phyloP scores from a whole-genome alignment of 2,329 filamentous ascomycete genomes.

The Scedosporium apiospermum region DNA sequence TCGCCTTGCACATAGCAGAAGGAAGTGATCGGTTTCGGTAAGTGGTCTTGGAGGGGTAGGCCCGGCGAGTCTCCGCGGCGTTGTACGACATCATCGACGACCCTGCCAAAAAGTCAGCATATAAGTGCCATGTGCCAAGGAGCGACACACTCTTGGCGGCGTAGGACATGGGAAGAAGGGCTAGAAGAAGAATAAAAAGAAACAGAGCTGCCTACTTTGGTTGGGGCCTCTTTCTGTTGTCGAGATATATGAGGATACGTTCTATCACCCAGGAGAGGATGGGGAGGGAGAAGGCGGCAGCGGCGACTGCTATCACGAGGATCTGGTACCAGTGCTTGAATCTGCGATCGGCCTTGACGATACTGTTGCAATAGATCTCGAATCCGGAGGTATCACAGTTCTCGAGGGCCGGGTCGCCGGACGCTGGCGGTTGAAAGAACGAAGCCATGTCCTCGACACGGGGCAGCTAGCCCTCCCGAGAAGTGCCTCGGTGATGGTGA shows the following conservation, averaged over 20 bases:
- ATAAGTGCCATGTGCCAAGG: neutral
- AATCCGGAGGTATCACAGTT: slow-evolving; percentile 14
- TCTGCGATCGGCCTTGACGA: slow-evolving; percentile 13
- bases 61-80: neutral
- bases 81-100: neutral
- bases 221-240: neutral
- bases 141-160: neutral
- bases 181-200: neutral
- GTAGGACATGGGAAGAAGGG: neutral
- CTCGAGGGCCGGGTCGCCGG: slow-evolving; percentile 17
- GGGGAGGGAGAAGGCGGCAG: slow-evolving; percentile 14
- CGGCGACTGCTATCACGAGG: slow-evolving; percentile 17
- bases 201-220: neutral
- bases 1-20: slow-evolving; percentile 1
- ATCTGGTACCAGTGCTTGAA: slow-evolving; percentile 18
- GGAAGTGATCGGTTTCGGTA: slow-evolving; percentile 5
- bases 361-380: slow-evolving; percentile 21
- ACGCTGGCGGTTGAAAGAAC: slow-evolving; percentile 20
- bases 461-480: neutral
- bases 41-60: neutral
- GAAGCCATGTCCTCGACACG: slow-evolving; percentile 20
- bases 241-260: neutral
- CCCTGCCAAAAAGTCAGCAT: neutral
- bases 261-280: slow-evolving; percentile 10
- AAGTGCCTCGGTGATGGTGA: neutral